phyloP scores from a whole-genome alignment of 1,284 basidiomycete genomes.

The Ceratobasidium sp. region DNA sequence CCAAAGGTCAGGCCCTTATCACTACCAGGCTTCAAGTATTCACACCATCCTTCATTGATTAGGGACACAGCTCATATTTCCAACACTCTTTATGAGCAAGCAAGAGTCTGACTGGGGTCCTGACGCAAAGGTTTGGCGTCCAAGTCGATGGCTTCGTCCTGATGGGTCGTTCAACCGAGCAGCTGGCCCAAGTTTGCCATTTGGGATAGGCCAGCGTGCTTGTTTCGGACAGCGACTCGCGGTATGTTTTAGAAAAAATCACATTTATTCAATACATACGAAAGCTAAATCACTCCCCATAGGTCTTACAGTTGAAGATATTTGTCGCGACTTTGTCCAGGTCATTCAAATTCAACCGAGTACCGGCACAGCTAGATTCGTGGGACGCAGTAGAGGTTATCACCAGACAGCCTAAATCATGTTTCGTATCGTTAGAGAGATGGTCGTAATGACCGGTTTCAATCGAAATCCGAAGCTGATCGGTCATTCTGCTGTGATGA shows the following conservation, averaged over 20 bases:
- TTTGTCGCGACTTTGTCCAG: constrained; percentile 21
- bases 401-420: constrained; percentile 9
- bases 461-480: too few relatives aligned
- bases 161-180: constrained; percentile 12
- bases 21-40: background rate
- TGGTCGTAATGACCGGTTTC: background rate
- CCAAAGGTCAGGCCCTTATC: constrained; percentile 14
- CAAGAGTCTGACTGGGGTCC: constrained; percentile 29
- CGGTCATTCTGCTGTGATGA: too few relatives aligned
- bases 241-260: background rate
- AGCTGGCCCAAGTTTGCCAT: constrained; percentile 16
- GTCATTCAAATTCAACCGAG: constrained; percentile 11
- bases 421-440: constrained; percentile 16
- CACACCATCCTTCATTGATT: background rate
- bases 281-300: too few relatives aligned
- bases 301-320: constrained; percentile 17
- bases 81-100: background rate
- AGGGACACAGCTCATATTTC: background rate
- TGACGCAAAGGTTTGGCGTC: constrained; percentile 14
- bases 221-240: constrained; percentile 32
- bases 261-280: background rate
- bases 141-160: constrained; percentile 12
- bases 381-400: background rate
- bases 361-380: background rate
- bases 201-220: constrained; percentile 12